Conservation (phyloP, 495 filamentous ascomycete species). For the Penicillium ucsense region DNA sequence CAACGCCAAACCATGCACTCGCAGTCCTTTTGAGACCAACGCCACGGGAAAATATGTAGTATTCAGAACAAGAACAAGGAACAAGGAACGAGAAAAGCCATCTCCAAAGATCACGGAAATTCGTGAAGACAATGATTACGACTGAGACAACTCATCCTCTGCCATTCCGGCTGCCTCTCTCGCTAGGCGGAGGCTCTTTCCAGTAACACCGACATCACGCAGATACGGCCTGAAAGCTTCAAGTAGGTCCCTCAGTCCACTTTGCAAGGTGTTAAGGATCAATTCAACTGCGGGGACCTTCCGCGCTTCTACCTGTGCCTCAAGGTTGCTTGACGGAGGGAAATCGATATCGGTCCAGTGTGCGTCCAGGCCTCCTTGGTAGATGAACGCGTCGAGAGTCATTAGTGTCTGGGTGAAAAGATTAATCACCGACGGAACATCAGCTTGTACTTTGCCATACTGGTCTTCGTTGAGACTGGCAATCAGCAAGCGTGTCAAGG, state of each 20-base stretch:
- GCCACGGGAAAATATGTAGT: conserved; percentile 1
- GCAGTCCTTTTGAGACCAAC: conserved; percentile 10
- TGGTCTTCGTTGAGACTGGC: conserved; percentile 70
- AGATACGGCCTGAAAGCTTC: conserved; percentile 61
- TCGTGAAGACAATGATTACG: no score
- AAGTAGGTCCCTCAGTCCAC: conserved; percentile 51
- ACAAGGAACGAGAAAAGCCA: conserved; percentile 2
- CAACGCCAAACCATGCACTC: conserved; percentile 25
- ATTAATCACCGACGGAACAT: conserved; percentile 62
- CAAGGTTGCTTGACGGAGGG: conserved; percentile 30
- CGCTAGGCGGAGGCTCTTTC: conserved; percentile 59
- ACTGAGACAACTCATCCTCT: conserved; percentile 11
- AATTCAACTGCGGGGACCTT: conserved; percentile 50
- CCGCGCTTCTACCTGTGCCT: conserved; percentile 30
- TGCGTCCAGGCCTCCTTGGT: conserved; percentile 38
- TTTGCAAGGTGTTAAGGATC: conserved; percentile 48
- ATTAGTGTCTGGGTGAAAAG: conserved; percentile 57
- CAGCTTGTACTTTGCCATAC: conserved; percentile 76
- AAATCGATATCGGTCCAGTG: conserved; percentile 79
- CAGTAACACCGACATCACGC: conserved; percentile 51
- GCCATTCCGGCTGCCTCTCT: conserved; percentile 47
- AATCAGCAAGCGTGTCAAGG: conserved; percentile 58
- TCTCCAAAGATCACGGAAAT: background rate
- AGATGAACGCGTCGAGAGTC: conserved; percentile 58
- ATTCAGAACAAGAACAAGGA: conserved; percentile 6